Evolutionary conservation across 1,284 basidiomycete genomes (phyloP).

Genomic region (Cryptococcus floricola): DNA sequence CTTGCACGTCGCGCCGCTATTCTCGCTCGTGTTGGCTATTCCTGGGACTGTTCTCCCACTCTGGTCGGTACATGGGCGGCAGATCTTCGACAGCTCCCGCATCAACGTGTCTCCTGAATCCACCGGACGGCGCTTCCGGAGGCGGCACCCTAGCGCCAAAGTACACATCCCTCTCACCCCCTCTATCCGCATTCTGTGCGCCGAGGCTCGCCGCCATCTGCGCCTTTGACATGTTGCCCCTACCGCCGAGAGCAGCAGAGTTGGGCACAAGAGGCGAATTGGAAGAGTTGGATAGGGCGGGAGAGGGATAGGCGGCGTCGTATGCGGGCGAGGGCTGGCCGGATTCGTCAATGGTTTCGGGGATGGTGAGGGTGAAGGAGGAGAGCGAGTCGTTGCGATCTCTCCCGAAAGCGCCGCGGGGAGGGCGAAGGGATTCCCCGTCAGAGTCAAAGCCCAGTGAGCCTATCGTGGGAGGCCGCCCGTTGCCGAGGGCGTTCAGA

Average conservation of each 20-base stretch:
- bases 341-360: slow-evolving; percentile 7
- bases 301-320: slow-evolving; percentile 7
- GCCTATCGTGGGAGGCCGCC: slow-evolving; percentile 1
- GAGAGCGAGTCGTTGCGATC: slow-evolving; percentile 11
- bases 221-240: slow-evolving; percentile 19
- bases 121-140: slow-evolving; percentile 25
- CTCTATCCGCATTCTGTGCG: slow-evolving; percentile 13
- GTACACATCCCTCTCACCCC: neutral
- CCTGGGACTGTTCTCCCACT: slow-evolving; percentile 24
- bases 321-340: slow-evolving; percentile 8
- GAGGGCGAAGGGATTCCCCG: slow-evolving; percentile 39
- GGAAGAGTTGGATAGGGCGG: slow-evolving; percentile 4
- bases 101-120: slow-evolving; percentile 40
- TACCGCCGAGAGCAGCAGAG: slow-evolving; percentile 86
- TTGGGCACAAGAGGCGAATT: slow-evolving; percentile 7
- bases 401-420: neutral
- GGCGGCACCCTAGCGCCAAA: slow-evolving; percentile 15
- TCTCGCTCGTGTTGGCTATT: neutral
- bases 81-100: slow-evolving; percentile 41
- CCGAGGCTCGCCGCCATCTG: slow-evolving; percentile 28
- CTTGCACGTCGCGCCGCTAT: neutral
- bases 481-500: neutral
- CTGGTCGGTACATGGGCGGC: slow-evolving; percentile 39
- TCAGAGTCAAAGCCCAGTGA: slow-evolving; percentile 40
- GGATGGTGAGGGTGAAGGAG: slow-evolving; percentile 2